A percentile compares a stretch with the other conserved stretches of the same genome.
Conservation (phyloP, 148 eudicot genomes). For the Cornus suecica region DNA sequence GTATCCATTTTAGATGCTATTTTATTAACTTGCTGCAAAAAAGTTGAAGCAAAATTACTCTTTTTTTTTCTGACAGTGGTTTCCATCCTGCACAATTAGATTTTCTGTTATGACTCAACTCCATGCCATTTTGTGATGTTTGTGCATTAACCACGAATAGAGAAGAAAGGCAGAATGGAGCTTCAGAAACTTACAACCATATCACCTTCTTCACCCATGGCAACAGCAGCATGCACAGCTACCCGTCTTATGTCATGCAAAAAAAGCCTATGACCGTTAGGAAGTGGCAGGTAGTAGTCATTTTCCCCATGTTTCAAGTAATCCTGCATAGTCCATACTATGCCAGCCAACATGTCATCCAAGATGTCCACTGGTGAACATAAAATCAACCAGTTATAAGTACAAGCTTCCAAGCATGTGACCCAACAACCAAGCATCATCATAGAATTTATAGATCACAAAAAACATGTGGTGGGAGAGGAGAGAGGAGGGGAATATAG, state of each 20-base stretch:
- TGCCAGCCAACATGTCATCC: constrained; percentile 97
- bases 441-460: neutral
- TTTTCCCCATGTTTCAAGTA: constrained; percentile 90
- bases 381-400: constrained; percentile 23
- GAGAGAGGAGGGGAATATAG: too few relatives aligned
- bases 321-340: constrained; percentile 98
- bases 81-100: neutral
- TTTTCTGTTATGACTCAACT: neutral
- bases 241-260: constrained; percentile 92
- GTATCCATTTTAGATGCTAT: too few relatives aligned
- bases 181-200: constrained; percentile 70
- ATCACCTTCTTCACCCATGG: constrained; percentile 99
- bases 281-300: constrained; percentile 96
- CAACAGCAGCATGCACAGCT: constrained; percentile 95
- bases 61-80: neutral
- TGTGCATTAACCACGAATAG: neutral
- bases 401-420: neutral
- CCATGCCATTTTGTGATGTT: neutral
- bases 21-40: too few relatives aligned
- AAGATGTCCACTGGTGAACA: constrained; percentile 80
- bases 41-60: neutral
- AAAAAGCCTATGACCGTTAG: constrained; percentile 90
- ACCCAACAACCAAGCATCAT: constrained; percentile 1
- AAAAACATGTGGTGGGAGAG: too few relatives aligned
- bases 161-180: constrained; percentile 8